phyloP scores from a whole-genome alignment of 768 basidiomycete genomes.

The Coprinopsis sp. region DNA sequence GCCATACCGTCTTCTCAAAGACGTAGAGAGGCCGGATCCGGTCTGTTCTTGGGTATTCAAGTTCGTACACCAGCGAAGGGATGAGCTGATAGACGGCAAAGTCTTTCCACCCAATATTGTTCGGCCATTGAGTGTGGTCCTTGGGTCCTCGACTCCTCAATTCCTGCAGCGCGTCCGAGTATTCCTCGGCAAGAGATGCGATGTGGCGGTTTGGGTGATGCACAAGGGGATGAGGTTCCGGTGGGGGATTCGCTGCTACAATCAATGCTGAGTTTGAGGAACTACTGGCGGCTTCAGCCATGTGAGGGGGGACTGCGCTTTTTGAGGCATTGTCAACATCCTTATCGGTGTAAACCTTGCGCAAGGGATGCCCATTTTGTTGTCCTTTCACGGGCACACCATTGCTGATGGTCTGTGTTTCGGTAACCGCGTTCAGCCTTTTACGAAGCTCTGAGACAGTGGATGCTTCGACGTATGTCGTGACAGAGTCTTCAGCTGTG shows the following conservation, averaged over 20 bases:
- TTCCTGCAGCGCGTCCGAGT: conserved; percentile 72
- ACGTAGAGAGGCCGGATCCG: conserved; percentile 79
- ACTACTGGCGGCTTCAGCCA: background rate
- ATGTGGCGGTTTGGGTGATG: conserved; percentile 66
- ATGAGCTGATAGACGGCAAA: conserved; percentile 84
- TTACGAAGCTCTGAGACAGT: conserved; percentile 52
- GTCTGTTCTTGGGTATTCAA: conserved; percentile 92
- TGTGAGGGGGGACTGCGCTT: too few species aligned
- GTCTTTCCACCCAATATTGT: conserved; percentile 76
- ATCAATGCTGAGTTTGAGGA: conserved; percentile 2
- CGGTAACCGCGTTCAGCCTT: conserved; percentile 49
- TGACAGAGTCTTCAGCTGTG: conserved; percentile 22
- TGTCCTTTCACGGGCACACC: too few species aligned
- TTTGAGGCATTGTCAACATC: too few species aligned
- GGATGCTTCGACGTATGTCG: conserved; percentile 49
- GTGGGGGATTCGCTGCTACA: conserved; percentile 5
- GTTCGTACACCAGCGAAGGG: conserved; percentile 92
- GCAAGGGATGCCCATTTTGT: too few species aligned
- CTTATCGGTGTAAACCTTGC: too few species aligned
- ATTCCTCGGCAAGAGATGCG: conserved; percentile 65
- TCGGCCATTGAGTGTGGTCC: conserved; percentile 68
- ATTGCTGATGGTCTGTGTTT: too few species aligned
- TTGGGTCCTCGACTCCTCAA: conserved; percentile 67
- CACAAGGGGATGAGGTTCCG: conserved; percentile 43
- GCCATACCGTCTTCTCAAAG: conserved; percentile 59